Conservation (phyloP, 129 eudicot genomes). For the Mikania micrantha region DNA sequence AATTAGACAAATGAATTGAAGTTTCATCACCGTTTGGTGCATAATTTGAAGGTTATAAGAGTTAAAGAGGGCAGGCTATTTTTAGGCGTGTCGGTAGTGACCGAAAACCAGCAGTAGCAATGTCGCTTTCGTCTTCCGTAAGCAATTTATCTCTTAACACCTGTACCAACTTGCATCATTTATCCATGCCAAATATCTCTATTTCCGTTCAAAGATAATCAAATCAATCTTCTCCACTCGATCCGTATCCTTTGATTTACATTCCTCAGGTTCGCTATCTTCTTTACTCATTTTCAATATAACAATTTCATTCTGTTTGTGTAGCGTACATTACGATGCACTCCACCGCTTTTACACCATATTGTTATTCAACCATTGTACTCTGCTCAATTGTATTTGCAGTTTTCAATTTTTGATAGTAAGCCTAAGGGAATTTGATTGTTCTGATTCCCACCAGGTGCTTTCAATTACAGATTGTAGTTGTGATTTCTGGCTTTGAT, state of each 20-base stretch:
- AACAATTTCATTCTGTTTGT: not conserved
- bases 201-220: not conserved
- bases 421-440: not conserved
- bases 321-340: not conserved
- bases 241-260: not conserved
- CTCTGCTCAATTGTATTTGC: not conserved
- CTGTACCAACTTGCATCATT: not conserved
- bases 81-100: not conserved
- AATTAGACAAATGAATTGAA: no score
- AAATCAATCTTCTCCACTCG: slow-evolving; percentile 2
- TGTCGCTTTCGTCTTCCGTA: slow-evolving; percentile 15
- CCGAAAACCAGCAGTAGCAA: not conserved
- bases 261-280: not conserved
- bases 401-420: not conserved
- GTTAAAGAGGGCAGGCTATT: no score
- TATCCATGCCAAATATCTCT: not conserved
- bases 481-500: slow-evolving; percentile 14
- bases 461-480: not conserved
- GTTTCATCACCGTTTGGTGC: no score
- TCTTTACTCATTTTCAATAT: not conserved
- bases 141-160: slow-evolving; percentile 2
- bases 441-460: slow-evolving; percentile 4
- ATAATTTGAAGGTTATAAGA: no score
- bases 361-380: not conserved
- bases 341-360: not conserved